Evolutionary conservation across 306 rosid species (phyloP), one percentile per base, ranked within the genome.

Genomic region (Lathyrus aphaca): DNA sequence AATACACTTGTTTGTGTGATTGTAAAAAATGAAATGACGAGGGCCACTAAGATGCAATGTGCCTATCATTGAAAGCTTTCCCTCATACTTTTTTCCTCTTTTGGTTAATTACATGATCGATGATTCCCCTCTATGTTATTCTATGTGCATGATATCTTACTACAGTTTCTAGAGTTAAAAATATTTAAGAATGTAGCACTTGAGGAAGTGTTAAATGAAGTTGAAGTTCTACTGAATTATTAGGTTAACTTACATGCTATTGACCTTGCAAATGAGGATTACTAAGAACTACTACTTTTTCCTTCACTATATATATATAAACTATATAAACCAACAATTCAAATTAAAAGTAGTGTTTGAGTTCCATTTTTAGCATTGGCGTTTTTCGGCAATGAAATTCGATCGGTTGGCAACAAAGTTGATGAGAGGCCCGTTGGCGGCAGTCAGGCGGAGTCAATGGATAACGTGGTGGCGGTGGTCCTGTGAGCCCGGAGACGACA

Each of bases 51-150:
- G 57, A 66, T 65, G 76, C 66, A 54, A 23, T 72, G 69, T 74
- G 74, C 38, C 80, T 81, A 80, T 82, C 80, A 81, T 79, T 77
- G 83, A 50, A 73, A 38, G 66, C 66, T 42, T 74, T 73, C 61
- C 38, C 56, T 18, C 37, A 45, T 46, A 35, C 29, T 29, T 74
- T 70, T 10, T 15, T 35, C 77, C 72, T 67, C 35, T 77, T 83
- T 69, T 27, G 49, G 80, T 68, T 64, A 35, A 35, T 35, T 10
- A 61, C 73, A 27, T 38, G 49, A 61, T 17, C 40, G 49, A 70
- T 78, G 73, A 80, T 77, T 82, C 78, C 63, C 64, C 54, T 54
- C 50, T 70, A 59, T 37, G 61, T 61, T 83, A 84, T 86, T 84
- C 84, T 69, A 63, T 64, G 21, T 82, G 60, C 85, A 74, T 70